A percentile compares a stretch with the other conserved stretches of the same genome.
Conservation (phyloP, 176 grass and related monocot species). For the Calamus simplicifolius region DNA sequence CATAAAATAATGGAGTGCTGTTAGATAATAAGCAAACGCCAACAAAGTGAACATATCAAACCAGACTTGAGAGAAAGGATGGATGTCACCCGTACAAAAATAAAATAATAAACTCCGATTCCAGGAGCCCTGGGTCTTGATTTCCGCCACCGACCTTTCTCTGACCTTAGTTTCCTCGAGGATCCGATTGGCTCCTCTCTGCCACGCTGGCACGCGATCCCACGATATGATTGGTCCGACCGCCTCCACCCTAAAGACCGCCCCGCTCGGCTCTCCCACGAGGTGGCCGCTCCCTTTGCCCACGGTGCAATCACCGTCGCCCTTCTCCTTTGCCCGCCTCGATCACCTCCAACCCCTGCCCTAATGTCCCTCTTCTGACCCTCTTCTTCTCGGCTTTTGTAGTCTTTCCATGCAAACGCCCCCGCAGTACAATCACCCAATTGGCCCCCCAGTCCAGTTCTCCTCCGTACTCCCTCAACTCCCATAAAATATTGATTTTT, state of each 20-base stretch:
- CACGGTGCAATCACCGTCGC: too few relatives aligned
- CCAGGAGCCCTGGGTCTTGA: background rate
- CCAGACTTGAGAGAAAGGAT: background rate
- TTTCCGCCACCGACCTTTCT: slow-evolving; percentile 7
- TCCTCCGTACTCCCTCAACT: too few relatives aligned
- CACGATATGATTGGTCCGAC: slow-evolving; percentile 38
- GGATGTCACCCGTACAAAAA: too few relatives aligned
- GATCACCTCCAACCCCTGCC: too few relatives aligned
- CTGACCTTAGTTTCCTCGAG: slow-evolving; percentile 50
- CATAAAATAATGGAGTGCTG: too few relatives aligned
- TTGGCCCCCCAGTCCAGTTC: slow-evolving; percentile 1
- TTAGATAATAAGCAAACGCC: background rate
- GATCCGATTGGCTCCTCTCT: slow-evolving; percentile 11
- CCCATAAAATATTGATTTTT: too few relatives aligned
- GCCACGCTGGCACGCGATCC: slow-evolving; percentile 29
- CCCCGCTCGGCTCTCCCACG: too few relatives aligned
- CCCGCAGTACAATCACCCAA: slow-evolving; percentile 23
- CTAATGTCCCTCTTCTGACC: too few relatives aligned
- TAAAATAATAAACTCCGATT: background rate
- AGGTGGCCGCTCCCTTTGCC: too few relatives aligned
- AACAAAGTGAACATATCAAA: slow-evolving; percentile 1
- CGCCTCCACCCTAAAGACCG: background rate
- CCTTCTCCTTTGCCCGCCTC: too few relatives aligned
- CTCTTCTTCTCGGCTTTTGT: too few relatives aligned
- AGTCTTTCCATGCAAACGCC: background rate